Base-by-base conservation (phyloP, 805 yeast species). In the Nakazawaea pomicola region DNA sequence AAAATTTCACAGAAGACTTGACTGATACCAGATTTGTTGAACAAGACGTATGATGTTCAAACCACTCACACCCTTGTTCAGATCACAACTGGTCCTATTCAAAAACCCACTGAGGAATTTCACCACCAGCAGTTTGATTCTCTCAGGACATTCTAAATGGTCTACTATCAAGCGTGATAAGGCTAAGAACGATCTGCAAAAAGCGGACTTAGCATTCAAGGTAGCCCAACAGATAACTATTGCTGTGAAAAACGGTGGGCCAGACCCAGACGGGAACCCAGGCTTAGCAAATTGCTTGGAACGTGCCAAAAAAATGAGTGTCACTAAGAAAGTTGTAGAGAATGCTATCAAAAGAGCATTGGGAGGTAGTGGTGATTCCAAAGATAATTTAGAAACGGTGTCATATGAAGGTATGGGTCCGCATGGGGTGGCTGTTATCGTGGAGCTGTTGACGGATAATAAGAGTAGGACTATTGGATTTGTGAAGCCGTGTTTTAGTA, bases 141-240 rank as follows among this genome's bases (percentile, higher is more conserved):
- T 46, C n/a, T 79, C 88, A 0, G 99, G 99, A 1, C 99, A 91
- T 60, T 83, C 87, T 28, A 91, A 90, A 61, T 91, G 99, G 99
- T 86, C 95, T 32, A 87, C 85, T 36, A 91, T 93, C 51, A 84
- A 89, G 56, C 97, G 89, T 57, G 93, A 85, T 57, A 91, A 91
- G 62, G 95, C 95, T 41, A 86, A 87, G 48, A 88, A 89, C 54
- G 99, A 91, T 63, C 85, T 88, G 16, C 78, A 74, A 44, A 80
- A 77, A 58, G 81, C 87, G 45, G 74, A 78, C 42, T 68, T 78
- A 21, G 79, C 87, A 4, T 83, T 80, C 51, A 77, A 80, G 50
- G 68, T 84, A 54, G 83, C 96, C 5, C 74, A 78, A 33, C 74
- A 78, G 52, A 85, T 91, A 45, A 78, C 84, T 12, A 70, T 84